Evolutionary conservation across 2,329 filamentous ascomycete species (phyloP), one percentile per base, ranked within the genome.

Genomic region (Scytalidium sp.): DNA sequence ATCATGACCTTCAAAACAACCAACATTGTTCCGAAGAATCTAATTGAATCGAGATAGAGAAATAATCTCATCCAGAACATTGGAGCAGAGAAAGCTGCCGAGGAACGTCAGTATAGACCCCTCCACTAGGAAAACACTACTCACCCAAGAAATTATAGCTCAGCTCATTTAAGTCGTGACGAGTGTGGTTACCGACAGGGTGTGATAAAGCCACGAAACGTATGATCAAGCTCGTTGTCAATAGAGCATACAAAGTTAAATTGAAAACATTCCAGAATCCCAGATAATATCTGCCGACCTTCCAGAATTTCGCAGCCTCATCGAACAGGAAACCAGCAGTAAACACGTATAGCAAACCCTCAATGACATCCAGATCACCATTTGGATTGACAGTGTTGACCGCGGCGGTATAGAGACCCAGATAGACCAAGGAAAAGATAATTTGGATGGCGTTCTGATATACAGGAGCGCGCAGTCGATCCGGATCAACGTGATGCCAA

Each of bases 191-290:
- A 2, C 68, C 66, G 41, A 65, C 41, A 0, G 76, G 74, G 55
- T 93, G 82, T 8, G 77, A 78, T 9, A 96, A 75, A 2, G 91
- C 93, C 43, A 95, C 76, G 59, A 96, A 80, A 27, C 94, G 87
- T 32, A 92, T 73, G 40, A 88, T 72, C 55, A 99, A 85, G 2
- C 90, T 96, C 3, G 88, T 80, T 0, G 84, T 81, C 27, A 99
- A 75, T 1, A 97, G 75, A 0, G 80, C 70, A 68, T 99, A 99
- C 0, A 99, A 77, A 0, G 86, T 78, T 21, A 81, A 80, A 68
- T 99, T 99, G 75, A 99, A 96, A 20, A 88, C 88, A 62, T 96
- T 97, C 94, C 94, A 97, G 68, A 99, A 99, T 19, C 90, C 87
- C 49, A 99, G 78, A 63, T 97, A 97, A 61, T 87, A 88, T 54